Evolutionary conservation across 2,329 filamentous ascomycete genomes (phyloP), one percentile per base, ranked within the genome.

Genomic region (Epichloe gansuensis): DNA sequence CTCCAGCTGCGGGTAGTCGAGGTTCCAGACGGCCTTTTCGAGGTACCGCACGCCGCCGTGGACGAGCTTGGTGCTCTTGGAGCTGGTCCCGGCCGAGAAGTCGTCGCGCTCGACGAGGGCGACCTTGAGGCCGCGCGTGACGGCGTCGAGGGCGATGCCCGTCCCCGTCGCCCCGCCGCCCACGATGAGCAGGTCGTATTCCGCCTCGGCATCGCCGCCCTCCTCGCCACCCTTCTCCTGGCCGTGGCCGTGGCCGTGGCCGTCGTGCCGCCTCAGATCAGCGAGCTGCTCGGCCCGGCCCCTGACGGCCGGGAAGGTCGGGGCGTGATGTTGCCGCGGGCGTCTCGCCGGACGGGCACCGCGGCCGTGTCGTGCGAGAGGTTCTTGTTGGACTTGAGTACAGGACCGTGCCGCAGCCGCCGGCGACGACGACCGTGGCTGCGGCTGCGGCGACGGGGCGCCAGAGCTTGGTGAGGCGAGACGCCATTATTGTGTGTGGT

Each of bases 21-120:
- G 73, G 66, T 91, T 86, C 83, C 83, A 89, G 48, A 93, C 82
- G 52, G 87, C 87, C 74, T 93, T 93, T 68, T 93, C 88, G 54
- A 93, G 75, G 65, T 91, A 93, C 59, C 87, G 80, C 55, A 93
- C 88, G 63, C 87, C 87, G 59, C 87, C 87, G 69, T 93, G 87
- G 17, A 93, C 88, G 51, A 93, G 76, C 70, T 93, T 93, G 48
- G 87, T 93, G 71, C 85, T 90, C 73, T 91, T 91, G 68, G 85
- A 88, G 72, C 85, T 90, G 42, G 87, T 91, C 34, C 88, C 87
- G 56, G 83, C 78, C 60, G 83, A 84, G 66, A 91, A 93, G 69
- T 93, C 87, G 66, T 91, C 88, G 56, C 86, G 77, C 71, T 93
- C 87, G 15, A 93, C 85, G 49, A 91, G 71, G 12, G 88, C 87